phyloP scores from a whole-genome alignment of 2,329 filamentous ascomycete species.

The Stagonosporopsis vannaccii region DNA sequence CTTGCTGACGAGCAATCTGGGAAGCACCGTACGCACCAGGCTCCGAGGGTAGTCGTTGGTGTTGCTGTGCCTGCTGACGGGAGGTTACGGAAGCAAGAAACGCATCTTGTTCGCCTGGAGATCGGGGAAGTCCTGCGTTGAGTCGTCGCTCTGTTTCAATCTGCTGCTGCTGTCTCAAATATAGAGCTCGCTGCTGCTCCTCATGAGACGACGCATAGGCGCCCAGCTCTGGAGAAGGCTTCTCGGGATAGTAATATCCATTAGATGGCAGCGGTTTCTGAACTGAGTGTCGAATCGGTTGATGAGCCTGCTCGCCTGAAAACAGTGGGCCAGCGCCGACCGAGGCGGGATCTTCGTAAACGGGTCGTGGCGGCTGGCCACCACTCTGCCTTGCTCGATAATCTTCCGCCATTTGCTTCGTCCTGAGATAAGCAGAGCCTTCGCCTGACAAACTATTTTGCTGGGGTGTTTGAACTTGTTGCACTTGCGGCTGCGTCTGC shows the following conservation, averaged over 20 bases:
- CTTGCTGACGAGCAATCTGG: conserved; percentile 16
- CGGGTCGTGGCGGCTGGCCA: conserved; percentile 15
- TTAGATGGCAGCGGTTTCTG: conserved; percentile 23
- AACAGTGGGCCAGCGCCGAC: conserved; percentile 4
- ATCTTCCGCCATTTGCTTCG: conserved; percentile 33
- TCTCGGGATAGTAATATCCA: conserved; percentile 38
- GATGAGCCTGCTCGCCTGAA: conserved; percentile 15
- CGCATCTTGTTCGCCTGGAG: conserved; percentile 8
- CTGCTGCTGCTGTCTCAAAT: conserved; percentile 17
- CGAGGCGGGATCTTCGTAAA: conserved; percentile 10
- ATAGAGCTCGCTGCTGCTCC: conserved; percentile 19
- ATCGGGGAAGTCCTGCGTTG: background rate
- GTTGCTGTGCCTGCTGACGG: conserved; percentile 8
- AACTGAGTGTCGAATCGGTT: conserved; percentile 15
- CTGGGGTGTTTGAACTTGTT: conserved; percentile 13
- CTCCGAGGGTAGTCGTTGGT: background rate
- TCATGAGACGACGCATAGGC: conserved; percentile 27
- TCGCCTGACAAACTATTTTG: conserved; percentile 21
- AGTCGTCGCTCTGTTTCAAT: conserved; percentile 8
- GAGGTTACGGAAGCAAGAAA: conserved; percentile 3
- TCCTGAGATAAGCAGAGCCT: conserved; percentile 33
- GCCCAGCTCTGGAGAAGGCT: conserved; percentile 20
- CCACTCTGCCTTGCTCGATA: conserved; percentile 21
- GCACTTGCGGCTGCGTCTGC: conserved; percentile 20
- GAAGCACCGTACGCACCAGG: conserved; percentile 1